Evolutionary conservation across 306 rosid species (phyloP).

Genomic region (Cucurbita argyrosperma): DNA sequence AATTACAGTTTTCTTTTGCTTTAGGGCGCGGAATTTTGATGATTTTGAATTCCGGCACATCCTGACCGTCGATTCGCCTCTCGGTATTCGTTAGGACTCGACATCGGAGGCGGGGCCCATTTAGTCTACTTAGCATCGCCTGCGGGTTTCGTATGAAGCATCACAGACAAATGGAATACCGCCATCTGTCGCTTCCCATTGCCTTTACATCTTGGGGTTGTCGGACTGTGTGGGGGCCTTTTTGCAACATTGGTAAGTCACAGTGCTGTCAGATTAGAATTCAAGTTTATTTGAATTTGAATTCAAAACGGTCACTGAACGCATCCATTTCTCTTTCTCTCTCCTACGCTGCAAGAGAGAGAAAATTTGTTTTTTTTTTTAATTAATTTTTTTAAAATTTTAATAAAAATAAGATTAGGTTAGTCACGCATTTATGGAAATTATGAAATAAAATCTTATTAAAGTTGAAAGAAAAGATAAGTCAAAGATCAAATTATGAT

Average conservation of each 20-base stretch:
- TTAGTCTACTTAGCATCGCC: neutral
- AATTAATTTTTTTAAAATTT: too few relatives aligned
- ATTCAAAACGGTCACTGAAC: constrained; percentile 55
- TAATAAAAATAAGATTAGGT: neutral
- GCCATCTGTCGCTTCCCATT: neutral
- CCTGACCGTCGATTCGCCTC: constrained; percentile 38
- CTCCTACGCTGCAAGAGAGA: neutral
- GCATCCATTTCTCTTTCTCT: neutral
- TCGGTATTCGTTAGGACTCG: constrained; percentile 56
- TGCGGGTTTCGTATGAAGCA: neutral
- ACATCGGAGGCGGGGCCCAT: constrained; percentile 31
- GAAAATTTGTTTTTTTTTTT: too few relatives aligned
- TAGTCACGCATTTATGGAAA: neutral
- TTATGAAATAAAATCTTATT: neutral
- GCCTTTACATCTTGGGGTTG: neutral
- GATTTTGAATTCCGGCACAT: constrained; percentile 39
- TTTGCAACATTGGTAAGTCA: constrained; percentile 5
- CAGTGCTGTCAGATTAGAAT: constrained; percentile 11
- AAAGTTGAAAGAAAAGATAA: neutral
- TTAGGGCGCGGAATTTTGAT: constrained; percentile 46
- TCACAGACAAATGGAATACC: neutral
- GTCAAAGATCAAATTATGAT: neutral
- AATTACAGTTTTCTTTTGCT: constrained; percentile 9
- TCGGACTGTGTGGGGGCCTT: neutral
- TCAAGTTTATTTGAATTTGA: constrained; percentile 43